Conservation (phyloP, 169 alveolate genomes). For the Plasmodium falciparum region DNA sequence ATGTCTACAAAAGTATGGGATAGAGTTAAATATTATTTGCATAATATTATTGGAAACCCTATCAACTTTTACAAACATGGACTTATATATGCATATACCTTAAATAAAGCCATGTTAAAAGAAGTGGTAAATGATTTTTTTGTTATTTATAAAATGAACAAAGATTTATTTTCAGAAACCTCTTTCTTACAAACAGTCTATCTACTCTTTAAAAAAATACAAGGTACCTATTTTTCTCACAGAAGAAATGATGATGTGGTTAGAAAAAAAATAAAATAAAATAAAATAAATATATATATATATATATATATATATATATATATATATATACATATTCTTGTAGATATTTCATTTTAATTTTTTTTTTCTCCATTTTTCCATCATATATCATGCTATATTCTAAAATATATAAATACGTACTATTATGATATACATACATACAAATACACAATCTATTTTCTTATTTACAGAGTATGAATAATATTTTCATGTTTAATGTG, state of each 20-base stretch:
- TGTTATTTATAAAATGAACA: slow-evolving; percentile 22
- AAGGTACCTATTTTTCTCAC: slow-evolving; percentile 25
- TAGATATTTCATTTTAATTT: too few relatives aligned
- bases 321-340: too few relatives aligned
- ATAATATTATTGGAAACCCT: slow-evolving; percentile 22
- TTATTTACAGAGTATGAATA: slow-evolving; percentile 53
- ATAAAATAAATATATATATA: too few relatives aligned
- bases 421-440: background rate
- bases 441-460: background rate
- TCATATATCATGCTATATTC: too few relatives aligned
- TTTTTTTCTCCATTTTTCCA: background rate
- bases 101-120: slow-evolving; percentile 11
- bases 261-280: too few relatives aligned
- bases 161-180: slow-evolving; percentile 3
- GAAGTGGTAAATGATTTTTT: slow-evolving; percentile 24
- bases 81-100: slow-evolving; percentile 33
- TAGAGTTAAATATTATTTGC: slow-evolving; percentile 13
- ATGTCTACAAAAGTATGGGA: background rate
- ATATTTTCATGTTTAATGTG: slow-evolving; percentile 48
- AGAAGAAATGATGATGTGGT: slow-evolving; percentile 58
- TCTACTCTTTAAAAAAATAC: slow-evolving; percentile 40
- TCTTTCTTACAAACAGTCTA: slow-evolving; percentile 59
- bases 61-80: slow-evolving; percentile 52
- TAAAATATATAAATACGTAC: background rate
- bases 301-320: too few relatives aligned